Conservation (phyloP, 768 basidiomycete genomes). For the Suillus decipiens region DNA sequence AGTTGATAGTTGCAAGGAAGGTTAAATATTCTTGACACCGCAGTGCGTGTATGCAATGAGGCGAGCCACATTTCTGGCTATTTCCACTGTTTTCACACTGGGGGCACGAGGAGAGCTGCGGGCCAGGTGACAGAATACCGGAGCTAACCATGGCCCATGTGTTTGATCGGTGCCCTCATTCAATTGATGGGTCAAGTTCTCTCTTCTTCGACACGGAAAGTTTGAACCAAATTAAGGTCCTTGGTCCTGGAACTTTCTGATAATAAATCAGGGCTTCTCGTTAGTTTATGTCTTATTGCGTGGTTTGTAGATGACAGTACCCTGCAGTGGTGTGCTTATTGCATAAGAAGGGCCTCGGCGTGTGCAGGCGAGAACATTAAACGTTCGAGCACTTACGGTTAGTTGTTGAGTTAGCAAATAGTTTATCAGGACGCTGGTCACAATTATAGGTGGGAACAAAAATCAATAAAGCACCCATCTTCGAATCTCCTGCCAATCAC, state of each 20-base stretch:
- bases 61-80: background rate
- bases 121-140: background rate
- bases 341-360: background rate
- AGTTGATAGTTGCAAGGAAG: background rate
- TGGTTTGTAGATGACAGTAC: slow-evolving; percentile 9
- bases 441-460: slow-evolving; percentile 29
- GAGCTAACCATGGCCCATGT: background rate
- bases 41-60: background rate
- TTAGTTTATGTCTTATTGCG: slow-evolving; percentile 13
- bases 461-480: slow-evolving; percentile 27
- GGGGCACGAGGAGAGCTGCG: slow-evolving; percentile 14
- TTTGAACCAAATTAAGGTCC: slow-evolving; percentile 9
- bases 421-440: slow-evolving; percentile 1
- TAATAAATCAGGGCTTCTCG: slow-evolving; percentile 13
- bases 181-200: background rate
- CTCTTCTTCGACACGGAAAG: slow-evolving; percentile 10
- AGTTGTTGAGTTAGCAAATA: background rate
- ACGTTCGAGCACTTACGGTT: background rate
- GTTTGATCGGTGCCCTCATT: slow-evolving; percentile 1
- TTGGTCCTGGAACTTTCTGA: slow-evolving; percentile 3
- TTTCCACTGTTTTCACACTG: background rate
- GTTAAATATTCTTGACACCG: background rate
- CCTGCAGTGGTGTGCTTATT: background rate
- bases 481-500: slow-evolving; percentile 36
- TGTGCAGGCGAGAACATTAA: background rate